Base-by-base conservation (phyloP, 2,329 filamentous ascomycete species). In the Emmonsiellopsis sp. region DNA sequence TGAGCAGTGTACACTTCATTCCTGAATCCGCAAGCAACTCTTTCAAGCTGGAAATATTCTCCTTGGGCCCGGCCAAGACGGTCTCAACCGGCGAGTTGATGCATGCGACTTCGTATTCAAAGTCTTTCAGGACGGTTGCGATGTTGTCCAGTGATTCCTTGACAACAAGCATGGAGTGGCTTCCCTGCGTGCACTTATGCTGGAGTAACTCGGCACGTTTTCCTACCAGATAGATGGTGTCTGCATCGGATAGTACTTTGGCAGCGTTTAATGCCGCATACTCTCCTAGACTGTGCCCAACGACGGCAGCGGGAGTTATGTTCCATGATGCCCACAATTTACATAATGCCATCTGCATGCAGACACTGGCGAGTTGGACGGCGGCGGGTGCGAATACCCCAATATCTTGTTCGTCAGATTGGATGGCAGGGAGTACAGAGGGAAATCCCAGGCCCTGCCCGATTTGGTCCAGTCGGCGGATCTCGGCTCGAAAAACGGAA, bases 21-120 rank as follows among this genome's bases (percentile, higher is more conserved):
- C 79, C 79, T 54, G 75, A 71, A 7, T 69, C 66, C 10, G 73
- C 67, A 3, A 86, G 73, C 32, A 73, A 63, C 7, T 78, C 68
- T 55, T 67, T 75, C n/a, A 83, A 72, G 3, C 73, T 20, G 30
- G 11, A 71, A 54, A 80, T 74, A 52, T 86, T 80, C 55, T 84
- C 76, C 40, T 82, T 74, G 47, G 81, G 77, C 53, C 80, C 71
- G 57, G 80, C 81, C n/a, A 93, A 74, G 1, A 94, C 89, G 9
- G 84, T 90, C 65, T 89, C 86, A 49, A 81, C 76, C 0, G 84
- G 83, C 0, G 84, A 82, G 61, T 94, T 94, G 66, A 89, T 79
- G 72, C 89, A 93, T n/a, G 88, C 85, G 13, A 50, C 20, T 16
- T 38, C 32, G n/a, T n/a, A 50, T n/a, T 11, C 16, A 20, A n/a